Percentiles rank a stretch among this genome's conserved stretches.
Evolutionary conservation across 164 flowering plant genomes (phyloP).

Genomic region (Berberis thunbergii): DNA sequence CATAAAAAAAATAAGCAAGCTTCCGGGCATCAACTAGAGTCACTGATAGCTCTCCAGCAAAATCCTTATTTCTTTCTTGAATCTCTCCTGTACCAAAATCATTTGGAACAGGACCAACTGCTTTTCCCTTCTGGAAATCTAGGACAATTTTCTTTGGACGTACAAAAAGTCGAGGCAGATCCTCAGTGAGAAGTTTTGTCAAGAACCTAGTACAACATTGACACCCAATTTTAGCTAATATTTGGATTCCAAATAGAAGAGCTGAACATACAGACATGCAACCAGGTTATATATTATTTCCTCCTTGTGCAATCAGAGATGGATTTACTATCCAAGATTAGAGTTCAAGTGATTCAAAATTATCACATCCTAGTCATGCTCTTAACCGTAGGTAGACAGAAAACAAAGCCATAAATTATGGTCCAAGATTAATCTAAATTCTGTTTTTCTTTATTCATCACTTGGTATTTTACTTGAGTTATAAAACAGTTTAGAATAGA

Average conservation of each 20-base stretch:
- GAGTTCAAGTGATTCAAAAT: too few relatives aligned
- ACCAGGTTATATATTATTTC: background rate
- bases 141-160: slow-evolving; percentile 91
- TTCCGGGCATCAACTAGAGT: slow-evolving; percentile 93
- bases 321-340: too few relatives aligned
- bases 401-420: too few relatives aligned
- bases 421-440: too few relatives aligned
- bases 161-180: slow-evolving; percentile 87
- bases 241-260: background rate
- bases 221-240: slow-evolving; percentile 1
- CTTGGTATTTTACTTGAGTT: too few relatives aligned
- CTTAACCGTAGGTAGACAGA: too few relatives aligned
- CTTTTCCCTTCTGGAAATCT: slow-evolving; percentile 83
- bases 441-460: too few relatives aligned
- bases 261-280: background rate
- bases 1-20: slow-evolving; percentile 63
- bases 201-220: slow-evolving; percentile 52
- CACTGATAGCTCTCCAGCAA: slow-evolving; percentile 87
- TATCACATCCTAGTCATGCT: too few relatives aligned
- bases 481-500: too few relatives aligned
- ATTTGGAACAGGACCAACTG: slow-evolving; percentile 70
- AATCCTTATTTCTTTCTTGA: slow-evolving; percentile 81
- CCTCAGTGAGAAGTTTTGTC: slow-evolving; percentile 93
- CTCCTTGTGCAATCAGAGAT: too few relatives aligned
- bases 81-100: slow-evolving; percentile 50